Evolutionary conservation across 2,329 filamentous ascomycete species (phyloP).

Genomic region (Talaromyces sp.): DNA sequence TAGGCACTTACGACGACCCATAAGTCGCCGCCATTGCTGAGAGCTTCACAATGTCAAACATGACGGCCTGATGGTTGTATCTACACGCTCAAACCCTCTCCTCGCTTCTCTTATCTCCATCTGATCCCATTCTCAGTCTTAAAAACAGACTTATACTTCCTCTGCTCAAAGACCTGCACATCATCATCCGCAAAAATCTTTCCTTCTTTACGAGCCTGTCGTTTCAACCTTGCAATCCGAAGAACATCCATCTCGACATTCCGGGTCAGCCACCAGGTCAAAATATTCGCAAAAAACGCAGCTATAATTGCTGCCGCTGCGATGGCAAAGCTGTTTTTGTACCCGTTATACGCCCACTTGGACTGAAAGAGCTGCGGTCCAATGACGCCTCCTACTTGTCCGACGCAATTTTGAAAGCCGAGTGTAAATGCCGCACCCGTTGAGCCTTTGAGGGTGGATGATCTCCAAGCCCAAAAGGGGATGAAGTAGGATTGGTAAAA

Average conservation of each 20-base stretch:
- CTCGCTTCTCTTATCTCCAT: neutral
- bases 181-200: slow-evolving; percentile 29
- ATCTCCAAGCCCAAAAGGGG: slow-evolving; percentile 48
- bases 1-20: no score
- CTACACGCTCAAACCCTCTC: neutral
- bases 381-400: slow-evolving; percentile 47
- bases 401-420: slow-evolving; percentile 44
- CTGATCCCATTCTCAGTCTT: neutral
- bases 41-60: no score
- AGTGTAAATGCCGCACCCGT: slow-evolving; percentile 48
- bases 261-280: slow-evolving; percentile 44
- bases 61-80: no score
- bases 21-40: no score
- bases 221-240: slow-evolving; percentile 28
- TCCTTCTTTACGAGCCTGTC: slow-evolving; percentile 28
- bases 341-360: slow-evolving; percentile 42
- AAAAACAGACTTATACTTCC: neutral
- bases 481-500: slow-evolving; percentile 47
- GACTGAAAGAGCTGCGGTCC: slow-evolving; percentile 46
- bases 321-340: slow-evolving; percentile 38
- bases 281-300: slow-evolving; percentile 37
- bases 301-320: slow-evolving; percentile 19
- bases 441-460: slow-evolving; percentile 41
- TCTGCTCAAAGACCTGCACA: slow-evolving; percentile 19
- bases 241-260: slow-evolving; percentile 42